Evolutionary conservation across 805 yeast species (phyloP).

Genomic region (Blastobotrys chiropterorum): DNA sequence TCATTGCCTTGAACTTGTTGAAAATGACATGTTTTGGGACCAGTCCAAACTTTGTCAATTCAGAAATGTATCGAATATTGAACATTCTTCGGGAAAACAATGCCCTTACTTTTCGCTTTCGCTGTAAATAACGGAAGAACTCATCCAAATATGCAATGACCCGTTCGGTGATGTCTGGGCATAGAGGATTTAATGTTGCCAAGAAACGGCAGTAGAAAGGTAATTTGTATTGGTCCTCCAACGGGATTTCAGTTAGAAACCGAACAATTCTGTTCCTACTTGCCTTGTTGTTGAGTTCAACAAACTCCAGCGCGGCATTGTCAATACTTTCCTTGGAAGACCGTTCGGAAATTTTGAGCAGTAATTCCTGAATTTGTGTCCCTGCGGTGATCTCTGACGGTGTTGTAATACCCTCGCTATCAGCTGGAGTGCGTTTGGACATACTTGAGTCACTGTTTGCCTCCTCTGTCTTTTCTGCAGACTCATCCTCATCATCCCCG

Average conservation of each 20-base stretch:
- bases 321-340: constrained; percentile 27
- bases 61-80: constrained; percentile 57
- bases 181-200: constrained; percentile 46
- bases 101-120: constrained; percentile 12
- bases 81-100: constrained; percentile 18
- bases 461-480: background rate
- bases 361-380: constrained; percentile 5
- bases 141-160: constrained; percentile 49
- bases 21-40: constrained; percentile 66
- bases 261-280: constrained; percentile 55
- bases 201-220: constrained; percentile 59
- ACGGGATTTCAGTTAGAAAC: constrained; percentile 45
- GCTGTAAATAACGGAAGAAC: constrained; percentile 19
- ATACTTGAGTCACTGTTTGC: constrained; percentile 36
- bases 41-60: constrained; percentile 68
- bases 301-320: constrained; percentile 28
- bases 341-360: constrained; percentile 13
- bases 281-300: constrained; percentile 59
- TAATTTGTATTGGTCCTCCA: constrained; percentile 29
- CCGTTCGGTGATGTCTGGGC: constrained; percentile 48
- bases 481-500: constrained; percentile 37
- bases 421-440: too few relatives aligned
- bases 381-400: too few relatives aligned
- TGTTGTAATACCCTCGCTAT: background rate
- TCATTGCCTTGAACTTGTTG: constrained; percentile 61